phyloP scores from a whole-genome alignment of 2,329 filamentous ascomycete genomes.

The Chaetomiaceae sp. region DNA sequence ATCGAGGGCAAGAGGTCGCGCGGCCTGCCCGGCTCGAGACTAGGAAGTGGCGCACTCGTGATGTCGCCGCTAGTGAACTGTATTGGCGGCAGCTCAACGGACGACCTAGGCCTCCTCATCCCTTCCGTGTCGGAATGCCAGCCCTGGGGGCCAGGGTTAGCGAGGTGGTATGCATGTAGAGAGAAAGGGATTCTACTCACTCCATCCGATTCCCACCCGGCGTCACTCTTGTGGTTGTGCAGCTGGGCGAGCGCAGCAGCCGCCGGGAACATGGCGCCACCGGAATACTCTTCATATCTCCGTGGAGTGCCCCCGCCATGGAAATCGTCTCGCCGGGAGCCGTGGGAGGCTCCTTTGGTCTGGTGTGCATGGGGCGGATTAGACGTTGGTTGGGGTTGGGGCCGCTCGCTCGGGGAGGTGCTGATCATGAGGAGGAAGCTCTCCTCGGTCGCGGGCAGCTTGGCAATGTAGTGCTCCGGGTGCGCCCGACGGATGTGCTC shows the following conservation, averaged over 20 bases:
- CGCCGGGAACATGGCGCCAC: slow-evolving; percentile 62
- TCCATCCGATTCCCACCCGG: slow-evolving; percentile 73
- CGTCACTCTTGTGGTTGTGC: slow-evolving; percentile 67
- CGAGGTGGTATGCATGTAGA: neutral
- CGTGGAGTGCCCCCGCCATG: slow-evolving; percentile 66
- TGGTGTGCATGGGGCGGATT: slow-evolving; percentile 28
- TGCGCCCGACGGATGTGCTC: slow-evolving; percentile 98
- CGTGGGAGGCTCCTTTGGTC: slow-evolving; percentile 53
- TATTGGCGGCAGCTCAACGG: slow-evolving; percentile 70
- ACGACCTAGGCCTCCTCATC: slow-evolving; percentile 58
- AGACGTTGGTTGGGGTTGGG: slow-evolving; percentile 33
- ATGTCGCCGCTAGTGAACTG: slow-evolving; percentile 55
- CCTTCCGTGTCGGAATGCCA: slow-evolving; percentile 69
- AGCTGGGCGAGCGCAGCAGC: slow-evolving; percentile 85
- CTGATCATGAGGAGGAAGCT: slow-evolving; percentile 97
- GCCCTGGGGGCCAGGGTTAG: slow-evolving; percentile 45
- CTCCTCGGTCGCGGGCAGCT: slow-evolving; percentile 95
- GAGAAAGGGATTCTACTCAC: slow-evolving; percentile 48
- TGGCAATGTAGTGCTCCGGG: slow-evolving; percentile 94
- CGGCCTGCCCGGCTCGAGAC: slow-evolving; percentile 55
- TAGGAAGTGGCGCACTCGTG: slow-evolving; percentile 69
- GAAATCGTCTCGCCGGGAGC: slow-evolving; percentile 62
- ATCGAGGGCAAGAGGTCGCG: slow-evolving; percentile 80
- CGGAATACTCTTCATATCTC: slow-evolving; percentile 64
- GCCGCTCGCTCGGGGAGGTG: slow-evolving; percentile 60